These are phyloP conservation scores for Gelatoporia subvermispora DNA, from an alignment of 768 basidiomycete species.

Conservation along the genomic window DNA sequence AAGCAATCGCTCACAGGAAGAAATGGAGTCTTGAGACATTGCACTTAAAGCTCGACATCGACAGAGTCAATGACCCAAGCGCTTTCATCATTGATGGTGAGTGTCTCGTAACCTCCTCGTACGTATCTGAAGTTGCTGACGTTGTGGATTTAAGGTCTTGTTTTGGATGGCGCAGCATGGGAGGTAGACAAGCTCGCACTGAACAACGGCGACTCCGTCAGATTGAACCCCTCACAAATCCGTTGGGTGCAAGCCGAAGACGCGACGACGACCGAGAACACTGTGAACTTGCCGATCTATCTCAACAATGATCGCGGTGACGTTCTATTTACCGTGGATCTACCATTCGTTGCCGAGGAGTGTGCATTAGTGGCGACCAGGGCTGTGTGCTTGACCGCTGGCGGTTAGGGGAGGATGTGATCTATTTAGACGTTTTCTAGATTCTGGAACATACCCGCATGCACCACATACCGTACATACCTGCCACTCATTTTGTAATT, in stretches of 20 bases:
- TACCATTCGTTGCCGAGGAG: constrained; percentile 69
- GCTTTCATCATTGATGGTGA: constrained; percentile 87
- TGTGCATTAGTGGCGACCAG: constrained; percentile 76
- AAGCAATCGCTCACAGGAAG: constrained; percentile 91
- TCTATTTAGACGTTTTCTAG: background rate
- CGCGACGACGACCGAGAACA: constrained; percentile 31
- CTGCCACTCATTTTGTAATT: background rate
- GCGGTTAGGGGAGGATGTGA: constrained; percentile 37
- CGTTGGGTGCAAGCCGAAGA: constrained; percentile 70
- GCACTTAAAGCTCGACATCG: constrained; percentile 74
- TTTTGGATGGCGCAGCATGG: constrained; percentile 86
- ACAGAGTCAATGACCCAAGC: constrained; percentile 67
- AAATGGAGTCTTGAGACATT: constrained; percentile 92
- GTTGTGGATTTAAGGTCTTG: constrained; percentile 73
- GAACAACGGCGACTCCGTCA: constrained; percentile 79
- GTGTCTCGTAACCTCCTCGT: constrained; percentile 23
- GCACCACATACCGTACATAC: constrained; percentile 7
- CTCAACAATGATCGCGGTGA: constrained; percentile 87
- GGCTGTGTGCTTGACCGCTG: constrained; percentile 87
- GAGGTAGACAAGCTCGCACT: constrained; percentile 60
- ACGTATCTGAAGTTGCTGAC: constrained; percentile 4
- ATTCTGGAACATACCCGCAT: constrained; percentile 12
- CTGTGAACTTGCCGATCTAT: constrained; percentile 87
- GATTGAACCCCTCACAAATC: constrained; percentile 77
- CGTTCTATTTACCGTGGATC: constrained; percentile 83